Evolutionary conservation across 23 red algal genomes (phyloP), one percentile per base, ranked within the genome.

Genomic region (Porphyridium purpureum): DNA sequence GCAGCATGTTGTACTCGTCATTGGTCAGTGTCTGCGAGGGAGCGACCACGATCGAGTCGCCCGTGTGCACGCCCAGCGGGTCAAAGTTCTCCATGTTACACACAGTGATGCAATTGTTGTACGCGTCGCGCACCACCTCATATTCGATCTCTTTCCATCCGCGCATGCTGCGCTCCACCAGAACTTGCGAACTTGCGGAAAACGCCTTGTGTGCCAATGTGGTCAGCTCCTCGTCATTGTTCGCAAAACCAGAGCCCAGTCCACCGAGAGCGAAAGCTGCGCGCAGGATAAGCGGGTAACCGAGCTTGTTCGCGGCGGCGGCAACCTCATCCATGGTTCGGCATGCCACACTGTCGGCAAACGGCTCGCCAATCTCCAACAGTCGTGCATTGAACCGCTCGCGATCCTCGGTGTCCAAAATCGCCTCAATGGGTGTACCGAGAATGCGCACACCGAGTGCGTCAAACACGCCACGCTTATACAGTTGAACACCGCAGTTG

Each of bases 1-100:
- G 62, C 23, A 98, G 72, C 90, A 98, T 98, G 42, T 98, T 70
- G 74, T 98, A 98, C 42, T 98, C 90, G 5, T 70, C 62, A 53
- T 98, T 70, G 40, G 62, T 64, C 4, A 98, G 71, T 4, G 90
- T 98, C 53, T 98, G 90, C 9, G 75, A 83, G 20, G 90, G 90
- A 7, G 90, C 90, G 21, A 98, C 68, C 26, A 98, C 90, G 52
- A 86, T 86, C 15, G 90, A 98, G 30, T 98, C 90, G 32, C 90
- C 90, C 0, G 90, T 86, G 38, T 98, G 90, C 33, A 98, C 70
- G 30, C 79, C 90, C 5, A 98, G 44, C 1, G 90, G 80, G 58
- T 98, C 90, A 64, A 98, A 98, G 60, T 95, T 95, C 62, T 95
- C 88, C 88, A 95, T 95, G 62, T 95, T 95, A 63, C 88, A 95